phyloP scores from a whole-genome alignment of 1,139 yeast species.

The Petasospora rhodanensis region DNA sequence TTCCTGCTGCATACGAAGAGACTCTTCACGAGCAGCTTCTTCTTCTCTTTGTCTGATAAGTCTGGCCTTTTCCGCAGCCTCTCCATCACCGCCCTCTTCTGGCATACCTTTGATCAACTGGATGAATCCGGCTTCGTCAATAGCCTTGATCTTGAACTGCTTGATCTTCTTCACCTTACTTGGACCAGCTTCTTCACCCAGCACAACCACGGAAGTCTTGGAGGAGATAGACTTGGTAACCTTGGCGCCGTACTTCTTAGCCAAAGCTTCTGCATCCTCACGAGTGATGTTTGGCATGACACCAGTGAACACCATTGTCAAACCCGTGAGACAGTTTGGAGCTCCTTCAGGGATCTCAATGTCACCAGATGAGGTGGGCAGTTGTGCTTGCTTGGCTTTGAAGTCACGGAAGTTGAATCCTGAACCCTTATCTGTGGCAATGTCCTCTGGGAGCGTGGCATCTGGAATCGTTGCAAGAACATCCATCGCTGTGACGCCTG shows the following conservation, averaged over 20 bases:
- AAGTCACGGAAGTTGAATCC: slow-evolving; percentile 48
- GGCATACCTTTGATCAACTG: slow-evolving; percentile 78
- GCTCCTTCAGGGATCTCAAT: slow-evolving; percentile 66
- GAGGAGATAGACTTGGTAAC: slow-evolving; percentile 85
- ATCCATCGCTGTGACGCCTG: slow-evolving; percentile 41
- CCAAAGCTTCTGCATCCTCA: slow-evolving; percentile 67
- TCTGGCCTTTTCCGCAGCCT: slow-evolving; percentile 67
- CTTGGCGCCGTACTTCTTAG: slow-evolving; percentile 88
- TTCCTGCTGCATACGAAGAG: slow-evolving; percentile 40
- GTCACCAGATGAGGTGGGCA: slow-evolving; percentile 27
- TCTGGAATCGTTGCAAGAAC: slow-evolving; percentile 61
- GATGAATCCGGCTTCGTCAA: slow-evolving; percentile 82
- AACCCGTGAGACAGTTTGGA: slow-evolving; percentile 78
- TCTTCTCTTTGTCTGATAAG: slow-evolving; percentile 68
- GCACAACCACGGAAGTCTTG: slow-evolving; percentile 81
- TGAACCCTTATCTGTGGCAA: slow-evolving; percentile 39
- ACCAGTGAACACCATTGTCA: slow-evolving; percentile 93
- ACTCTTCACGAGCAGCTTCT: slow-evolving; percentile 45
- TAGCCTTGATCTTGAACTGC: slow-evolving; percentile 68
- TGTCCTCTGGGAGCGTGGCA: slow-evolving; percentile 59
- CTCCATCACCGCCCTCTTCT: slow-evolving; percentile 85
- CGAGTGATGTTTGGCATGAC: slow-evolving; percentile 76
- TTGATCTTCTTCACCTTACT: slow-evolving; percentile 83
- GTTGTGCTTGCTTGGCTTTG: slow-evolving; percentile 40
- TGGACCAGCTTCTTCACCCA: slow-evolving; percentile 97